Evolutionary conservation across 2,329 filamentous ascomycete species (phyloP).

Genomic region (Calonectria pteridis): DNA sequence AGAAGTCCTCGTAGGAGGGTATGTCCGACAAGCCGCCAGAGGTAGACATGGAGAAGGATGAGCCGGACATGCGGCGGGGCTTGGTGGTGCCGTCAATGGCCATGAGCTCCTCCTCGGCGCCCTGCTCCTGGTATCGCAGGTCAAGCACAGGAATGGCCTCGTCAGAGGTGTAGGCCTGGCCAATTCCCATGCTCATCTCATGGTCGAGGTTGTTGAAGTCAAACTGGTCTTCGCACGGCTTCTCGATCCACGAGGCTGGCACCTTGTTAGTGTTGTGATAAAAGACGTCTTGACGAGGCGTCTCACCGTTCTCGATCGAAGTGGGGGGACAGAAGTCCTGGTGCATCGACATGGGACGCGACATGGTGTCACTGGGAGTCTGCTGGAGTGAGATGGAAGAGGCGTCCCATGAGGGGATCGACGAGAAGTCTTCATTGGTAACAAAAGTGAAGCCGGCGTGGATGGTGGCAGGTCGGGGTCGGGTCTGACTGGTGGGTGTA

Average conservation of each 20-base stretch:
- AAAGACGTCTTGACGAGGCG: not conserved
- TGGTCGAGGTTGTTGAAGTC: conserved; percentile 68
- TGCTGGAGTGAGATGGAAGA: conserved; percentile 65
- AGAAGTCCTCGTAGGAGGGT: conserved; percentile 78
- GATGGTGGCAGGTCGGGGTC: conserved; percentile 69
- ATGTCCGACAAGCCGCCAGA: conserved; percentile 75
- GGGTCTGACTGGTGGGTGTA: conserved; percentile 64
- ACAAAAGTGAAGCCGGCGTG: conserved; percentile 73
- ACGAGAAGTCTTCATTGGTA: conserved; percentile 64
- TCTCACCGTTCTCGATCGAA: conserved; percentile 64
- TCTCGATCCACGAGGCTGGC: conserved; percentile 61
- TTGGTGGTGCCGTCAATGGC: conserved; percentile 66
- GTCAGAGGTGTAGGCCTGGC: conserved; percentile 72
- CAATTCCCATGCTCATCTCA: conserved; percentile 71
- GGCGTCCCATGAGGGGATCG: conserved; percentile 69
- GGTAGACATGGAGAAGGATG: conserved; percentile 80
- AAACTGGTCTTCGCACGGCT: conserved; percentile 68
- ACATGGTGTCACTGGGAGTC: conserved; percentile 64
- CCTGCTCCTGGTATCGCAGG: conserved; percentile 64
- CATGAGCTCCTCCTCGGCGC: conserved; percentile 62
- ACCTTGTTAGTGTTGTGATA: conserved; percentile 30
- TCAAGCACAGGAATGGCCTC: conserved; percentile 74
- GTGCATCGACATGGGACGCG: conserved; percentile 68
- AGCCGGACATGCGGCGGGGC: conserved; percentile 76
- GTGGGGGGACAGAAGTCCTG: conserved; percentile 68